Evolutionary conservation across 2,329 filamentous ascomycete genomes (phyloP).

Genomic region (Trichoderma arundinaceum): DNA sequence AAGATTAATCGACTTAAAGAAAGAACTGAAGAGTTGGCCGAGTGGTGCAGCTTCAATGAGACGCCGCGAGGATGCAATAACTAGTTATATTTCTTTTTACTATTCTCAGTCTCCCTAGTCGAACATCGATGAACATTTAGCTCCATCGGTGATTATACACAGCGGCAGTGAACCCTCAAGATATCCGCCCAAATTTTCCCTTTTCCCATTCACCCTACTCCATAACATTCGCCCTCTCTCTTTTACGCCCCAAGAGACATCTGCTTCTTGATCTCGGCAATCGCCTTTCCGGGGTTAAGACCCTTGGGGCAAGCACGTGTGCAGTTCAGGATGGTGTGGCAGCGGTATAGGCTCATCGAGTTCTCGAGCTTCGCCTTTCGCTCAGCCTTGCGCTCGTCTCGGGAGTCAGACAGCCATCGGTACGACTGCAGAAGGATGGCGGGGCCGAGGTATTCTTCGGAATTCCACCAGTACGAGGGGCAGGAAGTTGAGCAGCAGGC

Average conservation of each 20-base stretch:
- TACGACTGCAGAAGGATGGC: conserved; percentile 97
- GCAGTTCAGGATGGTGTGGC: conserved; percentile 99
- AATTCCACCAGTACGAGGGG: conserved; percentile 99
- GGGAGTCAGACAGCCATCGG: conserved; percentile 93
- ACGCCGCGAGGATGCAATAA: not conserved
- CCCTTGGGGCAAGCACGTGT: conserved; percentile 98
- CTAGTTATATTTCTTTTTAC: conserved; percentile 3
- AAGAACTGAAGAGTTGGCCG: not conserved
- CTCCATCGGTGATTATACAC: conserved; percentile 27
- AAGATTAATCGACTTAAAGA: not conserved
- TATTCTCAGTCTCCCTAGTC: conserved; percentile 27
- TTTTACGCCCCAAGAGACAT: conserved; percentile 65
- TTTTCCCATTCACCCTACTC: not conserved
- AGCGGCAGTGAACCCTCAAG: conserved; percentile 21
- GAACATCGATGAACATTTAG: conserved; percentile 32
- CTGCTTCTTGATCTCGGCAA: conserved; percentile 98
- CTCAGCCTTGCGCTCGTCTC: conserved; percentile 87
- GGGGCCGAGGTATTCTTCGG: conserved; percentile 96
- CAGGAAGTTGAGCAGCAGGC: conserved; percentile 99
- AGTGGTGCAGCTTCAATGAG: not conserved
- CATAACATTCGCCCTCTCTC: not conserved
- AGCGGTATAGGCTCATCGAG: conserved; percentile 98
- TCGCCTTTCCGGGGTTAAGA: conserved; percentile 90
- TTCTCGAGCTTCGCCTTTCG: conserved; percentile 94
- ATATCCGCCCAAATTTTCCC: conserved; percentile 6